Percentiles rank a stretch among this genome's conserved stretches.
These are phyloP conservation scores for Ligustrum vulgare DNA, from an alignment of 257 asterid species.

Conservation along the genomic window DNA sequence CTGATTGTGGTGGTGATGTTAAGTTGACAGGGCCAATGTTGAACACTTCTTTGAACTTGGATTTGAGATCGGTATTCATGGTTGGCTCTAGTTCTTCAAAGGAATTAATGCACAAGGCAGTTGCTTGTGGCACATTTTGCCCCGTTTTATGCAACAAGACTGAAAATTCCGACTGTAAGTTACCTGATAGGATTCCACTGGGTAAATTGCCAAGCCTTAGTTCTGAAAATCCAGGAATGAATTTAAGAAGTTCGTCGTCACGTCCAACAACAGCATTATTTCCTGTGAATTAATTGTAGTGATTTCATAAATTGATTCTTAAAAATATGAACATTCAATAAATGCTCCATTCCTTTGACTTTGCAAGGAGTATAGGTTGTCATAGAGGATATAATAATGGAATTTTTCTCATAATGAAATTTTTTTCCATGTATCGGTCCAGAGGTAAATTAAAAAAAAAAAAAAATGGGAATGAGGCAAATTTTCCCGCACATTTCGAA, in stretches of 20 bases:
- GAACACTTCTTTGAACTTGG: slow-evolving; percentile 51
- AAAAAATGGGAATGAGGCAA: too few relatives aligned
- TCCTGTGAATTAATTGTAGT: too few relatives aligned
- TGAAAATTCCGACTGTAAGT: slow-evolving; percentile 31
- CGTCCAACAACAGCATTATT: too few relatives aligned
- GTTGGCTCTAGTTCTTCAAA: slow-evolving; percentile 69
- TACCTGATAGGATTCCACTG: slow-evolving; percentile 33
- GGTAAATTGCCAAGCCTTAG: slow-evolving; percentile 47
- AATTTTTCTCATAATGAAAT: too few relatives aligned
- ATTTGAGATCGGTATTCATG: slow-evolving; percentile 42
- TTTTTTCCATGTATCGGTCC: too few relatives aligned
- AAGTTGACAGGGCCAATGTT: slow-evolving; percentile 62
- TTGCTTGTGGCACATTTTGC: slow-evolving; percentile 33
- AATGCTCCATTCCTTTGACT: too few relatives aligned
- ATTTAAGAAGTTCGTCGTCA: slow-evolving; percentile 32
- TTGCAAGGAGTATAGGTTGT: too few relatives aligned
- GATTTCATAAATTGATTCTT: too few relatives aligned
- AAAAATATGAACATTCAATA: too few relatives aligned
- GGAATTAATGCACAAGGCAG: slow-evolving; percentile 59
- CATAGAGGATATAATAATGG: too few relatives aligned
- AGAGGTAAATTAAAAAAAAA: too few relatives aligned
- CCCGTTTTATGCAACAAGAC: slow-evolving; percentile 53
- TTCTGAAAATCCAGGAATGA: slow-evolving; percentile 55
- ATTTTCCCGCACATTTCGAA: too few relatives aligned
- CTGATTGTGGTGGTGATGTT: slow-evolving; percentile 23